Base-by-base conservation (phyloP, 202 grass and related monocot genomes). In the Brachypodium distachyon region DNA sequence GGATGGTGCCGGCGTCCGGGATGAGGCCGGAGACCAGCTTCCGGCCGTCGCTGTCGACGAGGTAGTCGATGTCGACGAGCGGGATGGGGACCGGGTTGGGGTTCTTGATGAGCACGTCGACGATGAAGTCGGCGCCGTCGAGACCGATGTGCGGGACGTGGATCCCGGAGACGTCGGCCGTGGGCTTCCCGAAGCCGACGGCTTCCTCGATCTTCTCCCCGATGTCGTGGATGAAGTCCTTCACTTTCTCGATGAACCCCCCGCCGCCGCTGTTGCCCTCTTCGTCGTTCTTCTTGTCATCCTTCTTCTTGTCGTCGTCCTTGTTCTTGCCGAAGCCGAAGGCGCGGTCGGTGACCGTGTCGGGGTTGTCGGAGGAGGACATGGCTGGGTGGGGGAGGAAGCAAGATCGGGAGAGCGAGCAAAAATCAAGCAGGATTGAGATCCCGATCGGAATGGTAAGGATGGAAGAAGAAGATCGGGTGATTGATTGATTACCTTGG, bases 151-250 rank as follows among this genome's bases (percentile, higher is more conserved):
- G 87, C 0, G 96, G 96, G 51, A 99, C 77, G 83, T 99, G 96
- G 66, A 99, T 61, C 12, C 80, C 85, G 50, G 77, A 64, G 37
- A 99, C 92, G 87, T 99, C 96, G 9, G 92, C 96, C 29, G 58
- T 80, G 2, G 96, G 96, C 89, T 99, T 99, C 43, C 96, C 96
- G 59, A 99, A 99, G 4, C 96, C 96, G 17, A 99, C 82, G 0
- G 89, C 81, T 28, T 79, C 91, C 89, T 99, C 96, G 72, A 99
- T 99, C 77, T 95, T 99, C 80, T 99, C 96, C 1, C 96, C 96
- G 64, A 99, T 94, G 81, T 99, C 92, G 66, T 99, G 92, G 81
- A 99, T 92, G 75, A 99, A 99, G 82, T 89, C 96, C 87, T 99
- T 99, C 1, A 99, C 96, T 71, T 95, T 93, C 0, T 91, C 96